Base-by-base conservation (phyloP, 139 green algal species). In the Choricystis sp. region DNA sequence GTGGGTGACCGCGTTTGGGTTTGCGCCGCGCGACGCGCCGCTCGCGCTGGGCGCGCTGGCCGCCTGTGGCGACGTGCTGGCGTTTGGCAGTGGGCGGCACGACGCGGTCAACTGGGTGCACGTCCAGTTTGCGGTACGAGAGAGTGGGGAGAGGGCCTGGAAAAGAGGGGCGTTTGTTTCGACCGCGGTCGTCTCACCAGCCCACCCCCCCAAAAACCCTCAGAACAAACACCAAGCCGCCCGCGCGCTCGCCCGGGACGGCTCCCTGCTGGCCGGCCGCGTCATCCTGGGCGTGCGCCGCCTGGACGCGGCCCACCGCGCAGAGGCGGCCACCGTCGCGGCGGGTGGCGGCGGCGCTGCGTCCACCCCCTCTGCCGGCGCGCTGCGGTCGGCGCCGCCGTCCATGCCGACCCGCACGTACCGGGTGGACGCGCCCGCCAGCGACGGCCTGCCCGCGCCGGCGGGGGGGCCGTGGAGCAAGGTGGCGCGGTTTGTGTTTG, bases 231-330 rank as follows among this genome's bases (percentile, higher is more conserved):
- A 78, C 24, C 64, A 60, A 23, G 73, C 75, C 1, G 72, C 78
- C 69, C 59, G 75, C 1, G 78, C 78, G 1, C 59, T 83, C 59
- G 70, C 74, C 55, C 65, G 69, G 3, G 73, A 72, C 64, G 75
- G 78, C 29, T 56, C 74, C 22, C 61, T 70, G 60, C 56, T 84
- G 26, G 63, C 57, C 31, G 49, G 49, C 19, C 31, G 21, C 0
- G 31, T 71, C 49, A 83, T 84, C 72, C 57, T 84, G 60, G 78
- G 78, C 14, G 78, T 84, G 31, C 64, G 67, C 60, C 71, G 62
- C 22, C 65, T 84, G 48, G 72, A 74, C 31, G 24, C 40, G 2
- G 30, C 48, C 19, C 58, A 72, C 49, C 31, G 28, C 3, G 60
- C 29, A 4, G 65, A 59, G 64, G 26, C 48, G 52, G 49, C 24